Evolutionary conservation across 495 filamentous ascomycete genomes (phyloP).

Genomic region (Penicillium samsonianum): DNA sequence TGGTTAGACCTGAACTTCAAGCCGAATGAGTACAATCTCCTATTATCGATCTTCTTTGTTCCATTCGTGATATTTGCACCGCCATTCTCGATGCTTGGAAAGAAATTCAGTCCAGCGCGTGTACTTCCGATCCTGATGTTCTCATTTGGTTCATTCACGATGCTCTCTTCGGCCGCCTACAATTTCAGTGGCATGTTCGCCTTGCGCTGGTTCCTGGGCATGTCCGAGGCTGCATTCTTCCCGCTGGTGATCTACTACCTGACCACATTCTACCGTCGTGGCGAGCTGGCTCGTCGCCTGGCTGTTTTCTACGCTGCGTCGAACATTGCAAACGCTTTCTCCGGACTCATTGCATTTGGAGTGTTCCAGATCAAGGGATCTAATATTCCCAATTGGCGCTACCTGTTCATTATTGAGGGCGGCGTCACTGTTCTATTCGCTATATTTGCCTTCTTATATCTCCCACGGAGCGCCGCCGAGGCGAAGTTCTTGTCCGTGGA

Average conservation of each 20-base stretch:
- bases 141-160: constrained; percentile 60
- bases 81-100: constrained; percentile 65
- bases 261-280: constrained; percentile 70
- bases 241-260: constrained; percentile 65
- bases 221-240: constrained; percentile 74
- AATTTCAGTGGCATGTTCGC: constrained; percentile 70
- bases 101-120: constrained; percentile 62
- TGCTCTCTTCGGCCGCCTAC: constrained; percentile 53
- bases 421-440: constrained; percentile 62
- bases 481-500: constrained; percentile 63
- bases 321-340: constrained; percentile 73
- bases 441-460: constrained; percentile 66
- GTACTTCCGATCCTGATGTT: constrained; percentile 72
- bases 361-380: constrained; percentile 70
- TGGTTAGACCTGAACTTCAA: constrained; percentile 56
- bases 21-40: constrained; percentile 66
- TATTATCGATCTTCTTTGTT: constrained; percentile 75
- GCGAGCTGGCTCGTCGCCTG: constrained; percentile 73
- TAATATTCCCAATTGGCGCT: constrained; percentile 62
- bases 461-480: constrained; percentile 63
- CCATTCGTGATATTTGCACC: constrained; percentile 73
- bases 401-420: constrained; percentile 79
- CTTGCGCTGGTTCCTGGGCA: constrained; percentile 59
- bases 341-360: constrained; percentile 71
- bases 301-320: constrained; percentile 79